Base-by-base conservation (phyloP, 164 flowering plant genomes). In the Paratinospora sagittata region DNA sequence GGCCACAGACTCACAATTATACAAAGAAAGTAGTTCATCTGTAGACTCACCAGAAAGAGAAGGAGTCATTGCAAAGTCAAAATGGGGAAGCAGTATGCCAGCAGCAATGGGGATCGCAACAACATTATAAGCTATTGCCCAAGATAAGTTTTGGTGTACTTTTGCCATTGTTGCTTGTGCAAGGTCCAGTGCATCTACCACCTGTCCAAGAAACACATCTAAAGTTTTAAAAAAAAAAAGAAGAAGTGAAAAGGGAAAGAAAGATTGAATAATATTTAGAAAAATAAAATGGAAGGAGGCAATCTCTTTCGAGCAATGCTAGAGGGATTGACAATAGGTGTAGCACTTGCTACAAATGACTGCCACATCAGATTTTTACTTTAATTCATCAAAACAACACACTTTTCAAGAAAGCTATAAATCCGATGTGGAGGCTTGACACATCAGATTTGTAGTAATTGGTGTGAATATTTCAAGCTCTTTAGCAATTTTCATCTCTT, bases 61-160 rank as follows among this genome's bases (percentile, higher is more conserved):
- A 63, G 98, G 98, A 26, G 96, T 94, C 97, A 94, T 94, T 58
- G 98, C 98, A 76, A 90, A 87, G 76, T 90, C 95, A 72, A 82
- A 90, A 14, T 81, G 82, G 3, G 98, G 97, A 85, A 94, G 98
- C 62, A 94, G 80, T 24, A 83, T 79, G 47, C 98, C 98, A 16
- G 97, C 96, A 63, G 98, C 98, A 79, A 94, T 86, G 57, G 98
- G 98, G 69, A 91, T 80, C n/a, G 96, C 88, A 67, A 94, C 82
- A 14, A 83, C 77, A 74, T 91, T 94, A 76, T 91, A 94, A 39
- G 95, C 97, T n/a, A 94, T 82, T 33, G 98, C 98, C 98, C 97
- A 94, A 70, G 91, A 80, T 68, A 94, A 69, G 83, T 91, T 94
- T 70, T 94, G 98, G 69, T 84, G 93, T 13, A 94, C 98, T 83